These are phyloP conservation scores for Fonsecaea erecta DNA, from an alignment of 2,329 filamentous ascomycete genomes.

Conservation along the genomic window DNA sequence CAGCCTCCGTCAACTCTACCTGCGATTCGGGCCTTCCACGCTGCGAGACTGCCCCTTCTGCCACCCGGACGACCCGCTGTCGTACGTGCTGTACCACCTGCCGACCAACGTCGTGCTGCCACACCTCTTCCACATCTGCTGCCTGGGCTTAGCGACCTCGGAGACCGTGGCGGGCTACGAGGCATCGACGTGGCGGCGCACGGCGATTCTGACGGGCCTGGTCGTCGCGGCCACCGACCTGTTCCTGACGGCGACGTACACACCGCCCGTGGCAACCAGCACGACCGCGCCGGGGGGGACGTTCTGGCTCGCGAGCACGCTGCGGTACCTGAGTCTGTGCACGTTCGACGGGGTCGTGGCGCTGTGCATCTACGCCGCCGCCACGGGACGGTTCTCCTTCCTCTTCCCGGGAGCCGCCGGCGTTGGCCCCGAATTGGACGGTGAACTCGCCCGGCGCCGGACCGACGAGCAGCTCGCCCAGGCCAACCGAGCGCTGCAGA, in stretches of 20 bases:
- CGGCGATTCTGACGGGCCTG: conserved; percentile 69
- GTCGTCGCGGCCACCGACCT: conserved; percentile 67
- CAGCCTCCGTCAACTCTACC: conserved; percentile 68
- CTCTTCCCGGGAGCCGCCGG: conserved; percentile 62
- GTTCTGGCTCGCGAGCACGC: conserved; percentile 69
- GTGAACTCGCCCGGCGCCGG: conserved; percentile 54
- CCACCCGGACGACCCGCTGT: conserved; percentile 67
- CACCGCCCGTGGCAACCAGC: conserved; percentile 48
- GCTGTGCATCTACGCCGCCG: conserved; percentile 71
- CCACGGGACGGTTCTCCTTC: conserved; percentile 76
- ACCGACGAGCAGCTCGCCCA: conserved; percentile 44
- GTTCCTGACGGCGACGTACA: conserved; percentile 68
- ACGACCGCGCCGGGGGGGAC: conserved; percentile 52
- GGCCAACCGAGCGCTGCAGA: conserved; percentile 61
- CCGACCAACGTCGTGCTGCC: conserved; percentile 70
- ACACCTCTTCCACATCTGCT: conserved; percentile 77
- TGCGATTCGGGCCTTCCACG: conserved; percentile 77
- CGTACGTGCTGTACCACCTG: conserved; percentile 80
- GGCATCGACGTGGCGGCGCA: conserved; percentile 38
- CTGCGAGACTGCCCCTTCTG: conserved; percentile 83
- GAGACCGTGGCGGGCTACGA: conserved; percentile 66
- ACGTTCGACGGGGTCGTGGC: conserved; percentile 68
- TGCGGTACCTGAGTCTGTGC: conserved; percentile 68
- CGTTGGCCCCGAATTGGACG: conserved; percentile 51
- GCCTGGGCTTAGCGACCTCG: conserved; percentile 76